Evolutionary conservation across 306 rosid species (phyloP).

Genomic region (Vigna mungo): DNA sequence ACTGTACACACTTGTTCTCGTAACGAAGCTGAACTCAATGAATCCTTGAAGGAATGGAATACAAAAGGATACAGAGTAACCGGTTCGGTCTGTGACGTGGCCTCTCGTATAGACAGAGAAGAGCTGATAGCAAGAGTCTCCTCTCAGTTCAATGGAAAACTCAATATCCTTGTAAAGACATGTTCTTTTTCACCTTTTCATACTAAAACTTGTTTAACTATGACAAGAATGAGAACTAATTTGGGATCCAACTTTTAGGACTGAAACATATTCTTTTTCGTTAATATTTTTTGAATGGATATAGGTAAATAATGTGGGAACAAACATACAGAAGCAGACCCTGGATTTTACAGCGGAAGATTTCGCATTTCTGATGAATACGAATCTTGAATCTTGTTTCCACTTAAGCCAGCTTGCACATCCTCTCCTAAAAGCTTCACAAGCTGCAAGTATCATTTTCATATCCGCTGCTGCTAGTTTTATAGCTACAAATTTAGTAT

Average conservation of each 20-base stretch:
- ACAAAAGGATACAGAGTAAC: slow-evolving; percentile 45
- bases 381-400: slow-evolving; percentile 45
- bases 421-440: slow-evolving; percentile 48
- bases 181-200: too few relatives aligned
- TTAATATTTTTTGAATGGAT: neutral
- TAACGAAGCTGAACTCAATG: slow-evolving; percentile 43
- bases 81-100: slow-evolving; percentile 45
- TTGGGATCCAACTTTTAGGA: too few relatives aligned
- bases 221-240: too few relatives aligned
- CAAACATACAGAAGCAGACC: neutral
- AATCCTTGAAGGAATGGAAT: slow-evolving; percentile 39
- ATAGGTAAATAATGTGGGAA: slow-evolving; percentile 45
- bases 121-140: slow-evolving; percentile 38
- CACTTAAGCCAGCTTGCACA: slow-evolving; percentile 49
- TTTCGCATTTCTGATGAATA: slow-evolving; percentile 30
- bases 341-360: slow-evolving; percentile 40
- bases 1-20: slow-evolving; percentile 46
- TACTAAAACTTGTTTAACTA: too few relatives aligned
- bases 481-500: neutral
- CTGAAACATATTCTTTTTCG: too few relatives aligned
- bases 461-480: slow-evolving; percentile 45
- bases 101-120: slow-evolving; percentile 39
- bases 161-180: slow-evolving; percentile 41
- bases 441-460: slow-evolving; percentile 41
- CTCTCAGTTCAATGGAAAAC: slow-evolving; percentile 48